These are phyloP conservation scores for Serendipita sp. DNA, from an alignment of 768 basidiomycete genomes.

Conservation along the genomic window DNA sequence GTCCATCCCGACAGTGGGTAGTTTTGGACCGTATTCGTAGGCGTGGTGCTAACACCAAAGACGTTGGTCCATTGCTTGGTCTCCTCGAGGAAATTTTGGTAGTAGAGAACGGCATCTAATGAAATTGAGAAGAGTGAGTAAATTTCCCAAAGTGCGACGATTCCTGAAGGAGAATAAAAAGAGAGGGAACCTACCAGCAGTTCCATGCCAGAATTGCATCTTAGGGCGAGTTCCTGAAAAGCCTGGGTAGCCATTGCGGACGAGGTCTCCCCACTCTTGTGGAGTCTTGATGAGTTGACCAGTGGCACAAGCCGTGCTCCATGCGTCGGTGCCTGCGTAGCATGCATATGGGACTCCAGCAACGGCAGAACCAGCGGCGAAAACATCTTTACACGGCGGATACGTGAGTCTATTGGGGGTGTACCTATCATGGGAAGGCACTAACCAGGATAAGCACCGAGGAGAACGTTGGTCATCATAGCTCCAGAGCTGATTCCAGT, in stretches of 20 bases:
- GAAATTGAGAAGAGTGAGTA: neutral
- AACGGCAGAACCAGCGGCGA: constrained; percentile 30
- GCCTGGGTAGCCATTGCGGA: constrained; percentile 33
- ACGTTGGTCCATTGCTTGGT: constrained; percentile 43
- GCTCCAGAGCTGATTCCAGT: constrained; percentile 36
- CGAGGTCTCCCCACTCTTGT: constrained; percentile 32
- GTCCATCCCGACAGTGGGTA: neutral
- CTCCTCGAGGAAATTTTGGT: constrained; percentile 33
- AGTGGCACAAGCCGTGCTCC: constrained; percentile 31
- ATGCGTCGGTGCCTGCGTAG: constrained; percentile 31
- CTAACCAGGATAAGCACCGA: constrained; percentile 30
- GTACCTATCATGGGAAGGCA: neutral
- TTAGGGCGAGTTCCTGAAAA: constrained; percentile 34
- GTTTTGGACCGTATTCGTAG: constrained; percentile 13
- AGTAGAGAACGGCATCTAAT: constrained; percentile 31
- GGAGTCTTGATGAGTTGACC: constrained; percentile 29
- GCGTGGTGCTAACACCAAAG: constrained; percentile 28
- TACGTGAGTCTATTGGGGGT: neutral
- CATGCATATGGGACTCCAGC: constrained; percentile 40
- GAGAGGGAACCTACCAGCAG: constrained; percentile 13
- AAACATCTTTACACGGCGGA: constrained; percentile 21
- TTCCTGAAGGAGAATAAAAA: neutral
- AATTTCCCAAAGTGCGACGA: too few species aligned
- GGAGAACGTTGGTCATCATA: constrained; percentile 45
- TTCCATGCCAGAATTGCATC: constrained; percentile 40